Percentiles rank a stretch among this genome's conserved stretches.
phyloP scores from a whole-genome alignment of 352 stramenopile genomes.

The Phytophthora fragariae region DNA sequence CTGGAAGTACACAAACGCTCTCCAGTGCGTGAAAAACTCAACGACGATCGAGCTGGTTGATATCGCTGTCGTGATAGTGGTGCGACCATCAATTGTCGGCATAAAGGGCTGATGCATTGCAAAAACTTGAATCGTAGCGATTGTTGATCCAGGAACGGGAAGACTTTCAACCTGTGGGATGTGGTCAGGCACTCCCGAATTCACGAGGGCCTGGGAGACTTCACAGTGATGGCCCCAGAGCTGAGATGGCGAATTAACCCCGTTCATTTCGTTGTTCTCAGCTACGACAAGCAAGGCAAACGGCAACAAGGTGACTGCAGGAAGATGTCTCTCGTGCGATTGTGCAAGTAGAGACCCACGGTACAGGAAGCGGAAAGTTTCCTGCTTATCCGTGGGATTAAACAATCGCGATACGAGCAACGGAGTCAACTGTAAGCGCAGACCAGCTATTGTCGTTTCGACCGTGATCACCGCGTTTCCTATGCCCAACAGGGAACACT shows the following conservation, averaged over 20 bases:
- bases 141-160: neutral
- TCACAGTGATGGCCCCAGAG: conserved; percentile 35
- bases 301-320: conserved; percentile 37
- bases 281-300: conserved; percentile 33
- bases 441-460: conserved; percentile 27
- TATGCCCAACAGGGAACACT: conserved; percentile 24
- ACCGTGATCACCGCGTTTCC: conserved; percentile 23
- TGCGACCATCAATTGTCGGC: neutral
- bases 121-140: conserved; percentile 13
- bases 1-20: conserved; percentile 59
- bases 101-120: conserved; percentile 16
- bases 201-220: conserved; percentile 33
- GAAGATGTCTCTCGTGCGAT: conserved; percentile 29
- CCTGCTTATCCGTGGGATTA: neutral
- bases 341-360: conserved; percentile 32
- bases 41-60: conserved; percentile 20
- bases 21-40: conserved; percentile 62
- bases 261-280: neutral
- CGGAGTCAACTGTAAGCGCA: conserved; percentile 21
- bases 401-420: conserved; percentile 8
- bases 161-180: conserved; percentile 4
- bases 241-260: neutral
- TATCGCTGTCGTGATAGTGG: neutral
- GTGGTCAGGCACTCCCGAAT: conserved; percentile 40
- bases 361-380: conserved; percentile 44